phyloP scores from a whole-genome alignment of 495 filamentous ascomycete genomes.

The Aspergillus nanangensis region DNA sequence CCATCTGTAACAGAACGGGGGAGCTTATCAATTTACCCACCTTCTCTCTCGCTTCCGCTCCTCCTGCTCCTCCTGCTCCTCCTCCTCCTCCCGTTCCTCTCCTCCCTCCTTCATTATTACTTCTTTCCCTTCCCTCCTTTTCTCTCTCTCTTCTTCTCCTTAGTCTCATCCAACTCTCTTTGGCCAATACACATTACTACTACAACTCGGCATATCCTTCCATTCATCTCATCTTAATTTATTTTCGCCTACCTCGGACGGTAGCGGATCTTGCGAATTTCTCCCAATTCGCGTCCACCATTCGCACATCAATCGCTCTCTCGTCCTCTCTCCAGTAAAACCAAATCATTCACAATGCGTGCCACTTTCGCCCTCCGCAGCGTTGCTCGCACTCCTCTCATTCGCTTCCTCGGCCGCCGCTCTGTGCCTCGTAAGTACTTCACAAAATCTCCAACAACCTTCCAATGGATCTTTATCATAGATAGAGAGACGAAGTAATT shows the following conservation, averaged over 20 bases:
- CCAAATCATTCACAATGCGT: constrained; percentile 48
- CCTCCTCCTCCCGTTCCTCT: constrained; percentile 7
- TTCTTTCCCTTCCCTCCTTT: constrained; percentile 14
- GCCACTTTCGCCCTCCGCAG: constrained; percentile 63
- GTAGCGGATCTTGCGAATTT: constrained; percentile 27
- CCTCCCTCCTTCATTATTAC: constrained; percentile 16
- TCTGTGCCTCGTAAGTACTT: constrained; percentile 65
- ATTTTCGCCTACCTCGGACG: constrained; percentile 18
- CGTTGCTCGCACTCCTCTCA: constrained; percentile 73
- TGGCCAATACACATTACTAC: constrained; percentile 8
- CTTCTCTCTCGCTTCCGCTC: constrained; percentile 14
- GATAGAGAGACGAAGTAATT: not conserved
- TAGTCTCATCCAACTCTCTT: constrained; percentile 2
- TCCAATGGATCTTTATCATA: too few species aligned
- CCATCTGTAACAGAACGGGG: constrained; percentile 10
- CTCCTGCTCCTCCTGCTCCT: constrained; percentile 16
- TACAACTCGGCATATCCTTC: not conserved
- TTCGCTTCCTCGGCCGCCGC: constrained; percentile 89
- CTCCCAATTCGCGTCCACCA: constrained; percentile 9
- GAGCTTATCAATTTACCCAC: constrained; percentile 11
- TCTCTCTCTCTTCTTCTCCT: constrained; percentile 10
- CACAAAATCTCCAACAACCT: not conserved
- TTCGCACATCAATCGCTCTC: not conserved
- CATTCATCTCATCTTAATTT: not conserved
- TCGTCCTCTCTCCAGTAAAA: not conserved